Conservation (phyloP, 2,329 filamentous ascomycete species). For the Penicillium sp. region DNA sequence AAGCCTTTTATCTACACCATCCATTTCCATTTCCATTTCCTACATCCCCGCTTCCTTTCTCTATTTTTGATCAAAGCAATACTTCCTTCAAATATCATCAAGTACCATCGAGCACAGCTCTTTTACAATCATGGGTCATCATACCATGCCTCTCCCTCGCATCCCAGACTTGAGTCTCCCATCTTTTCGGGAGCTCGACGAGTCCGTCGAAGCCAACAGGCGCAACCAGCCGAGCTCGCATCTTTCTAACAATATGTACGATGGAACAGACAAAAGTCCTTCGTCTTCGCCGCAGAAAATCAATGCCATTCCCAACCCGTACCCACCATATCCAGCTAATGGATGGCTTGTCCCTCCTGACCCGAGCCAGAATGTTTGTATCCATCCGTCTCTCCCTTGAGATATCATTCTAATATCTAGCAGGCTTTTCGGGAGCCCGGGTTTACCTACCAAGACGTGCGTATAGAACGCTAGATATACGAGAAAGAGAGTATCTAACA, state of each 20-base stretch:
- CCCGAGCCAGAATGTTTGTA: conserved; percentile 10
- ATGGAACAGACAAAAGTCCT: neutral
- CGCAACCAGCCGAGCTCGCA: neutral
- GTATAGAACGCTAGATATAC: neutral
- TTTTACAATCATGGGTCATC: neutral
- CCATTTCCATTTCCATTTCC: neutral
- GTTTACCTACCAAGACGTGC: neutral
- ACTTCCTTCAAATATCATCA: neutral
- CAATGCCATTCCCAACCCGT: neutral
- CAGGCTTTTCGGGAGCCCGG: neutral
- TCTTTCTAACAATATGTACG: neutral
- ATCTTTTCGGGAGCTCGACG: conserved; percentile 7
- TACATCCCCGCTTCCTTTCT: neutral
- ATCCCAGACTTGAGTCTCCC: conserved; percentile 1
- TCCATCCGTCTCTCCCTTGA: neutral
- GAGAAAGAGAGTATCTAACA: neutral
- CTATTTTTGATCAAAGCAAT: neutral
- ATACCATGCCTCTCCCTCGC: conserved; percentile 2
- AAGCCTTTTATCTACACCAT: conserved; percentile 4
- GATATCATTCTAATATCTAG: neutral
- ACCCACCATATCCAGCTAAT: neutral
- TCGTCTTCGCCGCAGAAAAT: neutral
- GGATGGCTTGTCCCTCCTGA: conserved; percentile 1
- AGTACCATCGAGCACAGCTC: neutral
- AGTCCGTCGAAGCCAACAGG: neutral